Evolutionary conservation across 163 green algal species (phyloP).

Genomic region (Coccomyxa subellipsoidea): DNA sequence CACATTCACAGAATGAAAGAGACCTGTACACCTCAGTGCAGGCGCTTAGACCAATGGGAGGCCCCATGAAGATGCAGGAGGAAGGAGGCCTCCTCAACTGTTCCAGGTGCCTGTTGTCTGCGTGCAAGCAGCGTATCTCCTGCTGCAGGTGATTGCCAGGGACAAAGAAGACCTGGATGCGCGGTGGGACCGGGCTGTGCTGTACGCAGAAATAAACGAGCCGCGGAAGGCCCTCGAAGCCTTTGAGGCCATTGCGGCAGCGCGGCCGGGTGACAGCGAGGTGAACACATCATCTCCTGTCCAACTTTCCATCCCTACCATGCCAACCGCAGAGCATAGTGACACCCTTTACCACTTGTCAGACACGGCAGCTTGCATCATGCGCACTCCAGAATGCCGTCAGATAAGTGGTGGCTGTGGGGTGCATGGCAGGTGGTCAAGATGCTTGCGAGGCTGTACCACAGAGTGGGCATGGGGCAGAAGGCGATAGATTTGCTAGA

Average conservation of each 20-base stretch:
- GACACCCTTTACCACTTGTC: not conserved
- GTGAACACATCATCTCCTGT: constrained; percentile 18
- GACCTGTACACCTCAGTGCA: not conserved
- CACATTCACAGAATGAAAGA: not conserved
- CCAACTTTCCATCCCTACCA: too few relatives aligned
- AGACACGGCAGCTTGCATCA: not conserved
- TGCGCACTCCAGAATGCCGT: not conserved
- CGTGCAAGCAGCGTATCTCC: not conserved
- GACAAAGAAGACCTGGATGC: constrained; percentile 69
- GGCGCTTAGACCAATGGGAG: not conserved
- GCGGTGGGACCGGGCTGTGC: constrained; percentile 68
- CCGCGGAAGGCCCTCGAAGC: constrained; percentile 38
- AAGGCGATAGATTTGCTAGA: constrained; percentile 46
- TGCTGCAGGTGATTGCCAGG: constrained; percentile 41
- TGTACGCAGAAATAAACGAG: constrained; percentile 63
- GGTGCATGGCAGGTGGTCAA: constrained; percentile 36
- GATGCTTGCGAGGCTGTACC: constrained; percentile 63
- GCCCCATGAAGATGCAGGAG: not conserved
- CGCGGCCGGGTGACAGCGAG: constrained; percentile 53
- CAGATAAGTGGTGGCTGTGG: too few relatives aligned
- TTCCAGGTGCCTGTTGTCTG: not conserved
- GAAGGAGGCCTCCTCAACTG: not conserved
- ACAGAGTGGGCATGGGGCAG: constrained; percentile 32
- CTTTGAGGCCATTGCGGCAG: constrained; percentile 36
- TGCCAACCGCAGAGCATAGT: not conserved